Evolutionary conservation across 1,284 basidiomycete genomes (phyloP), one percentile per base, ranked within the genome.

Genomic region (Volvariella surrecta): DNA sequence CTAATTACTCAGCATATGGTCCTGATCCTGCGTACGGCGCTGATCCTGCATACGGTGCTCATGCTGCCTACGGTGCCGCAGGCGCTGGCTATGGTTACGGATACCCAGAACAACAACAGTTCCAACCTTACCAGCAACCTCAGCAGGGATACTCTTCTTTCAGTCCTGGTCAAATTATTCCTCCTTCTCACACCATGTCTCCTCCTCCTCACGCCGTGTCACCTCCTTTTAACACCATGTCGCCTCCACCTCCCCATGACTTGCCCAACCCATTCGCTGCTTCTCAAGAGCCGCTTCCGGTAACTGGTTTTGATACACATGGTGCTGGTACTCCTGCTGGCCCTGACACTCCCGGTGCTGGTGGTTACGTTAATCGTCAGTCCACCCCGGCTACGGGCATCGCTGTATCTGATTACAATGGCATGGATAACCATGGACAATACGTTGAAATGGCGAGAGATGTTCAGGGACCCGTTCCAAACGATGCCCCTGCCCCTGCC

Each of bases 1-100:
- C 43, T 19, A 15, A 31, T 9, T 43, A 44, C 30, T 42, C 9
- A 9, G 34, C 7, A 15, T 19, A 35, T 16, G 13, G 18, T 7
- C 34, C 34, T n/a, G 34, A 35, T 35, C 34, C 34, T 35, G 34
- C n/a, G 15, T 35, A 35, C 15, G 34, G 34, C 18, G 34, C n/a
- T 35, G 30, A 15, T 31, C 9, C 30, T 31, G n/a, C n/a, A n/a
- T 31, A 31, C 30, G 30, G 30, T n/a, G n/a, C n/a, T n/a, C n/a
- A n/a, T n/a, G 15, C 30, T 9, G 15, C n/a, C 34, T 15, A 35
- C 15, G 34, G 34, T 6, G n/a, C n/a, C n/a, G n/a, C n/a, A 7
- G 13, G 18, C 15, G n/a, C 34, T 35, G 34, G 34, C 7, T 35
- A 35, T 15, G 34, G 24, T 6, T 28, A 28, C 11, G 24, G 24